Evolutionary conservation across 495 filamentous ascomycete species (phyloP), one percentile per base, ranked within the genome.

Genomic region (Hypoxylon rickii): DNA sequence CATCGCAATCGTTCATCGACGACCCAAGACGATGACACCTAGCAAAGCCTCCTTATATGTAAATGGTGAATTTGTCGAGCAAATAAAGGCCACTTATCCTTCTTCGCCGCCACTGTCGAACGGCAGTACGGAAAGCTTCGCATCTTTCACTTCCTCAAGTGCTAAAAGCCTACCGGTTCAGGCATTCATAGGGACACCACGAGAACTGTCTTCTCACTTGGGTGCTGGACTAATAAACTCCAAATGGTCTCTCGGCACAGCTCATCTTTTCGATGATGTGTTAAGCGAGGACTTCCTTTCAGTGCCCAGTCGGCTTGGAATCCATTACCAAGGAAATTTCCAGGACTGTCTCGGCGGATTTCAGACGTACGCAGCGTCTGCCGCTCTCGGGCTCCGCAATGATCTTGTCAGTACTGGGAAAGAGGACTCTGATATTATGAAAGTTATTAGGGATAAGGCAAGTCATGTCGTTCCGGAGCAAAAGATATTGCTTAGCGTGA

Each of bases 321-420:
- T 89, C 16, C 85, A 90, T 26, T 98, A 98, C 63, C 84, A 88
- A 69, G 94, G 94, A 1, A 97, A 97, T 66, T 96, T 93, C 62
- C 94, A 98, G 68, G 94, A 98, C 67, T 92, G 90, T 55, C 78
- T 98, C 16, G 94, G 94, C 7, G 93, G 92, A 12, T 96, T 98
- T 64, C 92, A 97, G 66, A 98, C 94, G 0, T 98, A 97, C 67
- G 86, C 86, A 55, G 92, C 95, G n/a, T 97, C 95, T 18, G 92
- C 94, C 13, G 84, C 89, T 19, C 74, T 98, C 19, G 92, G 93
- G 51, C 78, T 97, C 44, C 87, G 91, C 43, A 96, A 97, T 66
- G 94, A 98, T 66, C 81, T 89, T 42, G 81, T 96, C 18, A 90
- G 96, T 68, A 88, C 90, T 8, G 93, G 91, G 6, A 96, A 91